A percentile compares a stretch with the other conserved stretches of the same genome.
These are phyloP conservation scores for Beauveria scarabaeidicola DNA, from an alignment of 2,329 filamentous ascomycete genomes.

Conservation along the genomic window DNA sequence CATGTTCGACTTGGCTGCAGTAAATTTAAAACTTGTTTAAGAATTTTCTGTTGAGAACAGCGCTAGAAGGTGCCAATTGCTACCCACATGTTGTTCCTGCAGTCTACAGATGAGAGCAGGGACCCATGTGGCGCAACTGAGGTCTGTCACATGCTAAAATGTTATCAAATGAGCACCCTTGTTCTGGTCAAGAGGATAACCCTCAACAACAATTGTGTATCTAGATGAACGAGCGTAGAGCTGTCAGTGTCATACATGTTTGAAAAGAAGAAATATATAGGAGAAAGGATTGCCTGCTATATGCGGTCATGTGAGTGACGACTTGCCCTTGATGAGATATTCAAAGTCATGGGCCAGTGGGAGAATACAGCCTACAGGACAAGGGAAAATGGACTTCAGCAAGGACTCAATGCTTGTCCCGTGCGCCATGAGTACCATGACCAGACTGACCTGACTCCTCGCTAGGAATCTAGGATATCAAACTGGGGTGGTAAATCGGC, in stretches of 20 bases:
- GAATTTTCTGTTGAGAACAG: neutral
- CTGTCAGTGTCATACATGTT: too few species aligned
- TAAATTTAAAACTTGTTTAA: neutral
- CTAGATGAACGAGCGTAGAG: too few species aligned
- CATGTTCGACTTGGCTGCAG: neutral
- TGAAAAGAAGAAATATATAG: too few species aligned
- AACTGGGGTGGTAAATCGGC: neutral
- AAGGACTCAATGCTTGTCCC: too few species aligned
- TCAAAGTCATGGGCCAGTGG: too few species aligned
- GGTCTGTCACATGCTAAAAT: neutral
- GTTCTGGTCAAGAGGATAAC: neutral
- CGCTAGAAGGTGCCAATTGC: neutral
- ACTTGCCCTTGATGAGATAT: too few species aligned
- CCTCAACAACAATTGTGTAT: neutral
- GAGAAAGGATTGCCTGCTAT: too few species aligned
- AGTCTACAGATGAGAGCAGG: neutral
- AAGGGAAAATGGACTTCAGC: too few species aligned
- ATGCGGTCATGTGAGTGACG: too few species aligned
- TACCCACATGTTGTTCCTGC: conserved; percentile 3
- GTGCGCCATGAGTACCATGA: too few species aligned
- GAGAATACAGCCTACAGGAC: too few species aligned
- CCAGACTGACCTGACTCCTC: too few species aligned
- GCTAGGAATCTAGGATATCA: neutral
- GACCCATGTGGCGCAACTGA: neutral
- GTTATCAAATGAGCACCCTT: neutral